A percentile compares a stretch with the other conserved stretches of the same genome.
phyloP scores from a whole-genome alignment of 345 rosid species.

The Erysimum cheiranthoides region DNA sequence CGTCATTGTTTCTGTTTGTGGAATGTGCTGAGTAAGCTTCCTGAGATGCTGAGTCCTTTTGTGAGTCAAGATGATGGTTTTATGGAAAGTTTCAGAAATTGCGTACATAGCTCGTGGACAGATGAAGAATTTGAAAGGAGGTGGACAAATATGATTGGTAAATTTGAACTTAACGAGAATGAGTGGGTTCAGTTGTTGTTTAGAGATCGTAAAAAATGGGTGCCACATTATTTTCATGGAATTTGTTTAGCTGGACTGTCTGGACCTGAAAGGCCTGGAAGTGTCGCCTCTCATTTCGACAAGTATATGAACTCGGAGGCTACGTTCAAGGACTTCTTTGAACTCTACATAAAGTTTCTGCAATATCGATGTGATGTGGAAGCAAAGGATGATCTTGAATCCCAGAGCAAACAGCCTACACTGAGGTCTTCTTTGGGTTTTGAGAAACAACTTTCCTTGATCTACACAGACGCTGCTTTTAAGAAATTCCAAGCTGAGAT shows the following conservation, averaged over 20 bases:
- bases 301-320: constrained; percentile 40
- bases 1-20: constrained; percentile 51
- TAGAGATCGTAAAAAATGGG: constrained; percentile 60
- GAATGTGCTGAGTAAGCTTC: constrained; percentile 46
- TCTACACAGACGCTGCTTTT: constrained; percentile 56
- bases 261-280: constrained; percentile 39
- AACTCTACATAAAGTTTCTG: constrained; percentile 47
- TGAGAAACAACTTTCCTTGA: constrained; percentile 56
- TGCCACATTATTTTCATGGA: constrained; percentile 49
- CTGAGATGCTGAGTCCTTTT: constrained; percentile 50
- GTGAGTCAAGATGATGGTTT: constrained; percentile 49
- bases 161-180: constrained; percentile 51
- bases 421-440: constrained; percentile 54
- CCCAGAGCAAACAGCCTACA: constrained; percentile 51
- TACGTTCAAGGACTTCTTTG: constrained; percentile 52
- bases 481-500: constrained; percentile 62
- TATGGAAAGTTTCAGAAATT: constrained; percentile 49
- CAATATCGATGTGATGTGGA: constrained; percentile 52
- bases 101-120: constrained; percentile 56
- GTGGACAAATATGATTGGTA: constrained; percentile 54
- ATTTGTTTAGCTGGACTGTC: constrained; percentile 47
- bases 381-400: constrained; percentile 52
- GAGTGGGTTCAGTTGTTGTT: constrained; percentile 55
- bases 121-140: constrained; percentile 51
- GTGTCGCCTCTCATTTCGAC: constrained; percentile 41